A percentile compares a stretch with the other conserved stretches of the same genome.
phyloP scores from a whole-genome alignment of 78 protist species.

The Acrasis kona region DNA sequence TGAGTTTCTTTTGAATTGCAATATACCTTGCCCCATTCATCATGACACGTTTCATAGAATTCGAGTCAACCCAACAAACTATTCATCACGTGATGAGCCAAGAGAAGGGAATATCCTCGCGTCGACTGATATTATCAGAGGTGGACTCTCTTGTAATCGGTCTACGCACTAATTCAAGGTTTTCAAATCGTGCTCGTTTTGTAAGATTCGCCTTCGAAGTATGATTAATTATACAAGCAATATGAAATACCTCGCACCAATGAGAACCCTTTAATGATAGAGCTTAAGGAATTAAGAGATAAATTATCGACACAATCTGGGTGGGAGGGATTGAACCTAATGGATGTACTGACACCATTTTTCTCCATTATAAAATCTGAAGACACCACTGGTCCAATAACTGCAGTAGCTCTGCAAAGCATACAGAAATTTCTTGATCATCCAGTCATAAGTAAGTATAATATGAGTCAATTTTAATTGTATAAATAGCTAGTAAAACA shows the following conservation, averaged over 20 bases:
- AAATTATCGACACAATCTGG: background rate
- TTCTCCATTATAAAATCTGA: constrained; percentile 60
- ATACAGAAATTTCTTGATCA: constrained; percentile 51
- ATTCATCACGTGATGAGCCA: no score
- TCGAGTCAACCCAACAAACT: no score
- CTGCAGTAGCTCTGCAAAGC: constrained; percentile 75
- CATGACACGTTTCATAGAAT: no score
- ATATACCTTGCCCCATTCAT: no score
- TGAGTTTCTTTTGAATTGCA: no score
- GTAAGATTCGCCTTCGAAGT: background rate
- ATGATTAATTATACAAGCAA: background rate
- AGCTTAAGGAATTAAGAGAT: background rate
- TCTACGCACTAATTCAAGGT: background rate
- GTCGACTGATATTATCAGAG: background rate
- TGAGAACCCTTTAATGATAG: background rate
- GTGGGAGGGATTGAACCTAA: constrained; percentile 6
- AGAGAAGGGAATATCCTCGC: background rate
- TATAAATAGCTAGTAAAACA: constrained; percentile 6
- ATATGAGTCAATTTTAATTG: background rate
- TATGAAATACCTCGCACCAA: background rate
- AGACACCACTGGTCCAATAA: constrained; percentile 74
- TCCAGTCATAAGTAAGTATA: constrained; percentile 23
- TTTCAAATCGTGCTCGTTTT: background rate
- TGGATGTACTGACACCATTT: constrained; percentile 47
- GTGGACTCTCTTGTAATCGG: background rate